Base-by-base conservation (phyloP, 1,284 basidiomycete species). In the Sutorius eximius region DNA sequence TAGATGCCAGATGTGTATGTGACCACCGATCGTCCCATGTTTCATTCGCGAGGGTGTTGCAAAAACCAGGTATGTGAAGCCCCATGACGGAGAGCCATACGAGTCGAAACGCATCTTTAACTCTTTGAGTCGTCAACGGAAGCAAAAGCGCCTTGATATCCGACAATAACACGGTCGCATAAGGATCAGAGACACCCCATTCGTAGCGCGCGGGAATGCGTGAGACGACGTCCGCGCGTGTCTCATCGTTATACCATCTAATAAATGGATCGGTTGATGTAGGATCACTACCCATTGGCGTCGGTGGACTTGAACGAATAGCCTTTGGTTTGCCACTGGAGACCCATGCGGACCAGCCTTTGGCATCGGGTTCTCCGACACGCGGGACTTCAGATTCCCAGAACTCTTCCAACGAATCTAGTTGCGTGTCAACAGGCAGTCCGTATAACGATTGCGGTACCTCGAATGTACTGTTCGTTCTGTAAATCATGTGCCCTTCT, bases 41-140 rank as follows among this genome's bases (percentile, higher is more conserved):
- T 18, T 67, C 58, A 48, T 65, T 62, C 16, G 75, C 73, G 30
- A 83, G 60, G 3, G 77, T 76, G 9, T 69, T 60, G 37, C 75
- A 67, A 59, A 89, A 78, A 2, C 87, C 88, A 44, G 89, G 88
- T 40, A 89, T 74, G 61, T 85, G 84, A 16, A 96, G 77, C 12
- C 92, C 93, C 24, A 91, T 71, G 63, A 90, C 82, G 16, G 86
- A 83, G 34, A 97, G 76, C 82, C 90, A 93, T 8, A 86, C 81
- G 55, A 89, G 74, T 15, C 91, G 82, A 61, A 95, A 85, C 33
- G 83, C 79, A 22, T 82, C 67, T 64, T 83, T 83, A 0, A 84
- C 82, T 37, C 73, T 72, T 3, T 70, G 62, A 4, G 80, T 77
- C 11, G 74, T 74, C 32, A 95, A 64, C 32, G 81, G 66, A 51